These are phyloP conservation scores for Boletus edulis DNA, from an alignment of 768 basidiomycete species.

Conservation along the genomic window DNA sequence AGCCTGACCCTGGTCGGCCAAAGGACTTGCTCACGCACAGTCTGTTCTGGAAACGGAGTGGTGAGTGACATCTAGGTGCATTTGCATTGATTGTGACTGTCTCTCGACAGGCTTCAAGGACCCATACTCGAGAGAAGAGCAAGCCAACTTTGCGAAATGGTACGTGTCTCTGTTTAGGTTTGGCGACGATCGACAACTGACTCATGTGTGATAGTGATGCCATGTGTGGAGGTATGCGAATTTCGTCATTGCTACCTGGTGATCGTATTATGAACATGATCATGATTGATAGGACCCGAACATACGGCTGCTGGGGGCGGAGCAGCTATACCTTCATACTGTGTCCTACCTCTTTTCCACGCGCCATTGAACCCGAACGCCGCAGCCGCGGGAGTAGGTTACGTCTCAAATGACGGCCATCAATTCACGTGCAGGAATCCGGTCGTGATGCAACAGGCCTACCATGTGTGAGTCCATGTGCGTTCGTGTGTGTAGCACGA, in stretches of 20 bases:
- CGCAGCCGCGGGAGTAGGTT: conserved; percentile 35
- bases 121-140: conserved; percentile 60
- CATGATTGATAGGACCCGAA: conserved; percentile 42
- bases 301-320: conserved; percentile 39
- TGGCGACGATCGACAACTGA: not conserved
- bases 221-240: conserved; percentile 48
- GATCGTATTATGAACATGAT: not conserved
- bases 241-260: not conserved
- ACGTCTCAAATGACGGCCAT: conserved; percentile 58
- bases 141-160: conserved; percentile 54
- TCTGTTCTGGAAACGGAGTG: conserved; percentile 61
- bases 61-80: conserved; percentile 26
- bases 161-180: conserved; percentile 26
- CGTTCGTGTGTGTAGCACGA: not conserved
- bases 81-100: conserved; percentile 5
- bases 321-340: conserved; percentile 50
- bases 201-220: conserved; percentile 37
- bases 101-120: conserved; percentile 36
- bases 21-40: conserved; percentile 58
- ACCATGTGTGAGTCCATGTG: conserved; percentile 50
- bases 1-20: conserved; percentile 42
- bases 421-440: conserved; percentile 54
- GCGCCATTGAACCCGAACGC: conserved; percentile 29
- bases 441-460: conserved; percentile 48
- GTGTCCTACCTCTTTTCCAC: conserved; percentile 55